These are phyloP conservation scores for Aspergillus sp. DNA, from an alignment of 2,329 filamentous ascomycete genomes.

Conservation along the genomic window DNA sequence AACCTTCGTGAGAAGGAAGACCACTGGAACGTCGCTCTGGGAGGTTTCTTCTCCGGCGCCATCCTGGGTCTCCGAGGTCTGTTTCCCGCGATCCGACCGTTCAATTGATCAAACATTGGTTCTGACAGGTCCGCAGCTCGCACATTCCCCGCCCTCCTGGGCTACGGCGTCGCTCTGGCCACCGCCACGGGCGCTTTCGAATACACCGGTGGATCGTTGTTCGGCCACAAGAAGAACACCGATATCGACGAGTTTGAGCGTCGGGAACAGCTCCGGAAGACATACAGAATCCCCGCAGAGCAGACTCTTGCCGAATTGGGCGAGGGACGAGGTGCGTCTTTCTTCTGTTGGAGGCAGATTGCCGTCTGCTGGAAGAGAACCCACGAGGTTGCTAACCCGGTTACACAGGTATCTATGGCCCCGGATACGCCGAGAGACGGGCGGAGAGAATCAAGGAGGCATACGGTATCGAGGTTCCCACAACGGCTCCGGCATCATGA, in stretches of 20 bases:
- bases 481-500: constrained; percentile 50
- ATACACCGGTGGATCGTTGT: constrained; percentile 65
- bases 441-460: constrained; percentile 78
- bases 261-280: constrained; percentile 73
- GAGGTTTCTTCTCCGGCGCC: constrained; percentile 73
- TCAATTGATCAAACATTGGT: constrained; percentile 12
- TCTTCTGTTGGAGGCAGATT: neutral
- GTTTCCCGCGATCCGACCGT: constrained; percentile 17
- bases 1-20: constrained; percentile 88
- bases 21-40: constrained; percentile 70
- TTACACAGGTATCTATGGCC: constrained; percentile 69
- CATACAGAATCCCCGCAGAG: constrained; percentile 71
- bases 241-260: constrained; percentile 72
- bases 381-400: constrained; percentile 15
- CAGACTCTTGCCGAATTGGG: constrained; percentile 81
- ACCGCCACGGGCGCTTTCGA: constrained; percentile 64
- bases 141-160: constrained; percentile 69
- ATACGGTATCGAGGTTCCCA: constrained; percentile 82
- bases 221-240: constrained; percentile 56
- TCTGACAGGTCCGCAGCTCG: constrained; percentile 49
- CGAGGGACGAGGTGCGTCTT: constrained; percentile 75
- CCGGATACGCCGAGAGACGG: constrained; percentile 83
- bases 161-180: constrained; percentile 64
- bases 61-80: constrained; percentile 72
- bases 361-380: neutral